Evolutionary conservation across 192 early-diverging fungal genomes (phyloP).

Genomic region (Backusella mclennaniae): DNA sequence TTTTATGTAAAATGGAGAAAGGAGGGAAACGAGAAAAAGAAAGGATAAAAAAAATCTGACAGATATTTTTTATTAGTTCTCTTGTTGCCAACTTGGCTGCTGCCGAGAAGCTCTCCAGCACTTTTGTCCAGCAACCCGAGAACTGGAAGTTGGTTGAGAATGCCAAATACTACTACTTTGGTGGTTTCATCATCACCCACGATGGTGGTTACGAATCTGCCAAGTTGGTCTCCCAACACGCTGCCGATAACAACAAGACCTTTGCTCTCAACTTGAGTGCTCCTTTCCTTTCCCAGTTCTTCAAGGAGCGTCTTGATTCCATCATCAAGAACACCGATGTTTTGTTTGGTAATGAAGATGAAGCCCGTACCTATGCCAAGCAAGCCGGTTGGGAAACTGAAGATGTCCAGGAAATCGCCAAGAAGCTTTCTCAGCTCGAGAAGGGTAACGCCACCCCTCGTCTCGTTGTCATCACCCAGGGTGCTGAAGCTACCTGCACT

Average conservation of each 20-base stretch:
- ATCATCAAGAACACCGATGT: conserved; percentile 87
- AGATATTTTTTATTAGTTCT: conserved; percentile 48
- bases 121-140: conserved; percentile 51
- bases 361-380: conserved; percentile 82
- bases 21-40: neutral
- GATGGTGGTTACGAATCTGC: conserved; percentile 81
- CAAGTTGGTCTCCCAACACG: conserved; percentile 85
- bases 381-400: conserved; percentile 67
- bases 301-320: conserved; percentile 76
- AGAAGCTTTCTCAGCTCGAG: conserved; percentile 78
- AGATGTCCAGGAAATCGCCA: conserved; percentile 82
- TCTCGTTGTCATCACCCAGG: conserved; percentile 93
- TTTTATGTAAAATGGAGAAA: neutral
- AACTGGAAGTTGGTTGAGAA: conserved; percentile 87
- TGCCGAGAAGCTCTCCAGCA: conserved; percentile 81
- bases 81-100: conserved; percentile 94
- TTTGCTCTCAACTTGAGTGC: conserved; percentile 96
- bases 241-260: conserved; percentile 77
- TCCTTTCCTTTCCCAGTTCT: conserved; percentile 94
- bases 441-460: conserved; percentile 77
- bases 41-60: neutral
- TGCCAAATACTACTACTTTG: conserved; percentile 91
- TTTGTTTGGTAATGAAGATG: conserved; percentile 96
- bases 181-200: conserved; percentile 90
- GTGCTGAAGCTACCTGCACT: conserved; percentile 70